These are phyloP conservation scores for Ceratocystis albifundus DNA, from an alignment of 2,329 filamentous ascomycete species.

Conservation along the genomic window DNA sequence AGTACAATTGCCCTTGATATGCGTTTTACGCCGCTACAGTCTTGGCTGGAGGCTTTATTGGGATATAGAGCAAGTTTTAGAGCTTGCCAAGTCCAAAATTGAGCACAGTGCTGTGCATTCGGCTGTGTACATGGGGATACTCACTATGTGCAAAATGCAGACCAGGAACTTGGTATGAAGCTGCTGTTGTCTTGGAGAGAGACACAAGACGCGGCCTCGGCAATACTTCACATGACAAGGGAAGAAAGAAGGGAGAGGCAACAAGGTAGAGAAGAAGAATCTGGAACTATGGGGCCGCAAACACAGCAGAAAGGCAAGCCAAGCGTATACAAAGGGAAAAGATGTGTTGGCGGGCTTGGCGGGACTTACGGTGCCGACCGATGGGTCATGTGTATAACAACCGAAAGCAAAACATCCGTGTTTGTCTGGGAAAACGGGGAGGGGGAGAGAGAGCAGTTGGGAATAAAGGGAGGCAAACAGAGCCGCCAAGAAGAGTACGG, in stretches of 20 bases:
- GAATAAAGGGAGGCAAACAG: neutral
- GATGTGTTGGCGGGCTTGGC: neutral
- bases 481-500: neutral
- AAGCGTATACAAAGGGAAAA: constrained; percentile 2
- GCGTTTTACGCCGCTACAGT: neutral
- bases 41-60: neutral
- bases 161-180: constrained; percentile 5
- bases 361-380: neutral
- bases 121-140: neutral
- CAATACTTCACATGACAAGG: neutral
- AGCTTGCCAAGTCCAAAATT: neutral
- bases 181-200: neutral
- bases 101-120: neutral
- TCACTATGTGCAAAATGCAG: neutral
- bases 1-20: neutral
- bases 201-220: neutral
- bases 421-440: neutral
- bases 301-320: neutral
- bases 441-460: no score
- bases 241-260: neutral
- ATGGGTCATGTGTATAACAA: neutral
- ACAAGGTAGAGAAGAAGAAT: neutral
- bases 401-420: neutral
- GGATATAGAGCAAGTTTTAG: neutral
- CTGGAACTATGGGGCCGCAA: neutral